Conservation (phyloP, 2,329 filamentous ascomycete genomes). For the Trichothecium roseum region DNA sequence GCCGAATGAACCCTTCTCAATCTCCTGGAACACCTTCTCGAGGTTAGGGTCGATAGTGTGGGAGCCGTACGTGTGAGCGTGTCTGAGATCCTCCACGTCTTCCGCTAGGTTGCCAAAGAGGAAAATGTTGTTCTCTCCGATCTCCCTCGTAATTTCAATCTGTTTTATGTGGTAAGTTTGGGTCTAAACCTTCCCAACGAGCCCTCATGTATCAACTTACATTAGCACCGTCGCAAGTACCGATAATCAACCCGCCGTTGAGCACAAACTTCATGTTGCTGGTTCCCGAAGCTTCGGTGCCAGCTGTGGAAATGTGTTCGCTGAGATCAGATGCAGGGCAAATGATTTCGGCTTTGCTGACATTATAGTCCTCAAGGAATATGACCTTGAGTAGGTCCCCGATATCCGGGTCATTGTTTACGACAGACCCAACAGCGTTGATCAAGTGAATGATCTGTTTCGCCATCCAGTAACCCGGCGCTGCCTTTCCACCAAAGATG, state of each 20-base stretch:
- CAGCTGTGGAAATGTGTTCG: conserved; percentile 97
- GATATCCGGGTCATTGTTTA: conserved; percentile 87
- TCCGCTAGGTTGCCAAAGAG: conserved; percentile 93
- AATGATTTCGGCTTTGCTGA: conserved; percentile 98
- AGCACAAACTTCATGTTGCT: conserved; percentile 99
- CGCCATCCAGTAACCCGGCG: conserved; percentile 99
- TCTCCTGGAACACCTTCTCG: conserved; percentile 70
- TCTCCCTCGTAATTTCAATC: conserved; percentile 97
- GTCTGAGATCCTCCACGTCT: conserved; percentile 91
- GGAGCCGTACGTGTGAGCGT: conserved; percentile 74
- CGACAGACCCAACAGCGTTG: conserved; percentile 79
- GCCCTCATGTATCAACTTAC: conserved; percentile 44
- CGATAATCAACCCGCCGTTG: conserved; percentile 94
- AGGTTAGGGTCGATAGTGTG: conserved; percentile 72
- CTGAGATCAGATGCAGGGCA: conserved; percentile 89
- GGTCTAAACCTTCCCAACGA: neutral
- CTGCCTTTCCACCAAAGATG: conserved; percentile 96
- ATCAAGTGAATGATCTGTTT: conserved; percentile 97
- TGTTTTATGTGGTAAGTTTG: conserved; percentile 8
- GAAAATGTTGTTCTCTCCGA: conserved; percentile 96
- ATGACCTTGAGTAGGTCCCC: conserved; percentile 94
- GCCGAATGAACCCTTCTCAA: conserved; percentile 73
- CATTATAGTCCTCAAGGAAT: conserved; percentile 97
- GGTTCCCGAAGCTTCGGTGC: conserved; percentile 80
- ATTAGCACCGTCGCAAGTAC: conserved; percentile 95